Conservation (phyloP, 768 basidiomycete genomes). For the Pulveroboletus sp. region DNA sequence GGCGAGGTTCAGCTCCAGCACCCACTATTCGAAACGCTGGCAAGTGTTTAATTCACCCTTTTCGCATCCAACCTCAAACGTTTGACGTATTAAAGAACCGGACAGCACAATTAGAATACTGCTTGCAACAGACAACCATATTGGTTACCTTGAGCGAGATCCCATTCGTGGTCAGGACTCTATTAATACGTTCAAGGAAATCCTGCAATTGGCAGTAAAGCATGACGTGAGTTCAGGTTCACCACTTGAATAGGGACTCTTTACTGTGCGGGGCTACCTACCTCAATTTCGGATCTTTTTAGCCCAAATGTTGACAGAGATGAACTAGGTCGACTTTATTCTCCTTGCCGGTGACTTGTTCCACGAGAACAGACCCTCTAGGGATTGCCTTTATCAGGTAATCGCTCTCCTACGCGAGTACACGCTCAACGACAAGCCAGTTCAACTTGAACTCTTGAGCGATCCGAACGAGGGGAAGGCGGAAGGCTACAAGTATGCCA, state of each 20-base stretch:
- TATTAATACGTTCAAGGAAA: conserved; percentile 93
- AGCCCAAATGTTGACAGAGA: conserved; percentile 1
- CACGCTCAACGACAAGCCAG: conserved; percentile 82
- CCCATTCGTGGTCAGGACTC: conserved; percentile 93
- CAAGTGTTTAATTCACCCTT: conserved; percentile 23
- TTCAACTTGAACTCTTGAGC: conserved; percentile 89
- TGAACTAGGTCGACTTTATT: conserved; percentile 84
- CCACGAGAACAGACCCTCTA: conserved; percentile 94
- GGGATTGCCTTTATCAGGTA: conserved; percentile 86
- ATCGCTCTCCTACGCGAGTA: conserved; percentile 90
- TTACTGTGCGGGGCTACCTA: no score
- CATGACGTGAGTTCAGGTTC: conserved; percentile 61
- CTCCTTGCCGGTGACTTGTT: conserved; percentile 95
- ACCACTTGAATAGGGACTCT: background rate
- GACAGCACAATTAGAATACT: conserved; percentile 78
- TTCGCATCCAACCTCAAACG: background rate
- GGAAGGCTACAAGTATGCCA: conserved; percentile 72
- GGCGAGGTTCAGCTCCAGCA: conserved; percentile 25
- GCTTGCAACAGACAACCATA: conserved; percentile 94
- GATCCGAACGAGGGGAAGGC: conserved; percentile 91
- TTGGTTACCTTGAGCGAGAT: conserved; percentile 93
- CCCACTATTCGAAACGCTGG: conserved; percentile 39
- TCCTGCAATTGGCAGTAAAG: conserved; percentile 87
- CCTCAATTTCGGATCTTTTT: background rate
- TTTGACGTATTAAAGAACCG: conserved; percentile 36